Evolutionary conservation across 371 early-diverging fungal species (phyloP).

Genomic region (Actinomucor elegans): DNA sequence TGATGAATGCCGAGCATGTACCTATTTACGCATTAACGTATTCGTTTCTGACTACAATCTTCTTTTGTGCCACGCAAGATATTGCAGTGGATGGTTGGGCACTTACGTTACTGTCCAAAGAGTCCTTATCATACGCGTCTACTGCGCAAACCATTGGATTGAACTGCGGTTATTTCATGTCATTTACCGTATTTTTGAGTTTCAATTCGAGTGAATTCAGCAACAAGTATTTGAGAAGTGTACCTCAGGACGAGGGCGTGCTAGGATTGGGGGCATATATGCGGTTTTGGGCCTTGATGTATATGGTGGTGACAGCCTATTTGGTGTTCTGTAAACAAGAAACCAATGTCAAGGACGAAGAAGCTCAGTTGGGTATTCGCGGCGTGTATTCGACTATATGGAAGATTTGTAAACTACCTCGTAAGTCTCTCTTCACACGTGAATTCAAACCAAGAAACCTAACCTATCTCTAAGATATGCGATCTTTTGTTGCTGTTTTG

Average conservation of each 20-base stretch:
- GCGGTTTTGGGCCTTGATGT: constrained; percentile 90
- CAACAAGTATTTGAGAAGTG: constrained; percentile 85
- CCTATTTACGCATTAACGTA: constrained; percentile 68
- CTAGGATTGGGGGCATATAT: constrained; percentile 84
- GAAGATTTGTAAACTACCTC: constrained; percentile 72
- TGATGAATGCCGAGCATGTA: constrained; percentile 64
- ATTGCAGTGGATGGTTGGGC: constrained; percentile 99
- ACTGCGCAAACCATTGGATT: constrained; percentile 97
- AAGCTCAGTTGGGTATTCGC: constrained; percentile 54
- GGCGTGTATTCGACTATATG: constrained; percentile 67
- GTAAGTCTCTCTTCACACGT: constrained; percentile 33
- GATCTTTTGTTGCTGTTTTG: constrained; percentile 74
- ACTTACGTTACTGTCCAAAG: constrained; percentile 85
- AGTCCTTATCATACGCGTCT: constrained; percentile 86
- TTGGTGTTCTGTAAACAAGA: constrained; percentile 81
- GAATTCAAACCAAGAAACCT: too few species aligned
- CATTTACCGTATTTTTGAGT: constrained; percentile 95
- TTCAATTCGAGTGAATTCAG: constrained; percentile 93
- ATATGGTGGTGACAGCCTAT: constrained; percentile 82
- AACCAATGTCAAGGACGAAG: constrained; percentile 35
- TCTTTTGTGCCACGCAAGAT: constrained; percentile 97
- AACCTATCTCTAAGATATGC: constrained; percentile 87
- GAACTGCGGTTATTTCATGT: constrained; percentile 92
- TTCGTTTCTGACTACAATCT: constrained; percentile 78
- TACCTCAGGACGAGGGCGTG: constrained; percentile 72